Conservation (phyloP, 371 early-diverging fungal species). For the Syncephalastrum racemosum region DNA sequence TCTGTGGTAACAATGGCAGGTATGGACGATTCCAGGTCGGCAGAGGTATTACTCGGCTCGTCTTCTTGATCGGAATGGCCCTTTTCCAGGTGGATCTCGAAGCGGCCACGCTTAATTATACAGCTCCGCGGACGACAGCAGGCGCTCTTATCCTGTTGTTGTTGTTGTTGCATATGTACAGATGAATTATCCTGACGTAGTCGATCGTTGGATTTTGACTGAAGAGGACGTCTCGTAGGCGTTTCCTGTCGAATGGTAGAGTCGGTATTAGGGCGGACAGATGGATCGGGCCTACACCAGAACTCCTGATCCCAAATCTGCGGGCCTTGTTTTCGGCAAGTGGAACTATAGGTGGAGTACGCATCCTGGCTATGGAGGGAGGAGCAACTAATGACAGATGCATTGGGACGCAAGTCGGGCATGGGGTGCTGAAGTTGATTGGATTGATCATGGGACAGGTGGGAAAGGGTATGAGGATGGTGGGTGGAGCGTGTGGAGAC, state of each 20-base stretch:
- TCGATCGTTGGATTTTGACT: neutral
- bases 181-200: neutral
- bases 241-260: neutral
- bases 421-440: conserved; percentile 6
- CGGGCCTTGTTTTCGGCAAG: conserved; percentile 11
- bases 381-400: conserved; percentile 7
- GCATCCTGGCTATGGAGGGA: conserved; percentile 17
- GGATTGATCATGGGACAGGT: conserved; percentile 6
- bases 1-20: too few species aligned
- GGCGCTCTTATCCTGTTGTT: neutral
- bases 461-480: conserved; percentile 11
- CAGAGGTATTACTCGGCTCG: too few species aligned
- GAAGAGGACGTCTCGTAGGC: neutral
- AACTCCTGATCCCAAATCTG: conserved; percentile 40
- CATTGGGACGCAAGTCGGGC: conserved; percentile 7
- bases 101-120: conserved; percentile 36
- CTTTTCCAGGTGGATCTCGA: conserved; percentile 31
- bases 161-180: conserved; percentile 2
- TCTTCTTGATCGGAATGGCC: too few species aligned
- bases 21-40: too few species aligned
- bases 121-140: too few species aligned
- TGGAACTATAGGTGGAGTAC: conserved; percentile 5
- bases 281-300: conserved; percentile 24
- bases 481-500: conserved; percentile 8
- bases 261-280: neutral